Evolutionary conservation across 768 basidiomycete species (phyloP).

Genomic region (Multifurca ochricompacta): DNA sequence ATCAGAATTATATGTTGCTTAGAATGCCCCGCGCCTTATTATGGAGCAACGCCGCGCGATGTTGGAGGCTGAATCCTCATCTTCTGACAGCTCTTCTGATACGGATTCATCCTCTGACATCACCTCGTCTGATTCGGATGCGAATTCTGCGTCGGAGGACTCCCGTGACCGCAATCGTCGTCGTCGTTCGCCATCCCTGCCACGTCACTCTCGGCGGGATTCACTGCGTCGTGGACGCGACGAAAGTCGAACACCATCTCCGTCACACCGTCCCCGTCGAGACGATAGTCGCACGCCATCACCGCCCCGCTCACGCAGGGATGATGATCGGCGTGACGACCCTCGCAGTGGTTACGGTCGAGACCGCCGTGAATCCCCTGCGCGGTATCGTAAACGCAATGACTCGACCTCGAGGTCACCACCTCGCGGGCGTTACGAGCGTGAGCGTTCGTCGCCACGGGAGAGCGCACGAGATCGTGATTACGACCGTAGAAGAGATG

Average conservation of each 20-base stretch:
- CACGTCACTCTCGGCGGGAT: constrained; percentile 22
- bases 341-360: not conserved
- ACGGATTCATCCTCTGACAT: constrained; percentile 37
- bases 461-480: constrained; percentile 7
- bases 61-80: constrained; percentile 58
- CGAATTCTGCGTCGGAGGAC: constrained; percentile 34
- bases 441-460: constrained; percentile 7
- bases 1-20: constrained; percentile 6
- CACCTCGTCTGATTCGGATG: constrained; percentile 32
- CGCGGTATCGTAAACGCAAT: constrained; percentile 12
- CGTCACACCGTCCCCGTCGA: constrained; percentile 20
- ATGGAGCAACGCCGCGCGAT: constrained; percentile 91
- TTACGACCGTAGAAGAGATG: constrained; percentile 13
- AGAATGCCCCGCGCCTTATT: constrained; percentile 90
- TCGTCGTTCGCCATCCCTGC: constrained; percentile 31
- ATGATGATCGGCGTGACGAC: not conserved
- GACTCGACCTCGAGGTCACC: constrained; percentile 15
- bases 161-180: constrained; percentile 24
- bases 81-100: constrained; percentile 33
- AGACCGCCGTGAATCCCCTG: constrained; percentile 1
- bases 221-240: constrained; percentile 21
- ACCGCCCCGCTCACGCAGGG: constrained; percentile 12
- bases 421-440: constrained; percentile 10
- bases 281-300: constrained; percentile 17
- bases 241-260: constrained; percentile 20